Base-by-base conservation (phyloP, 257 asterid genomes). In the Penstemon eatonii region DNA sequence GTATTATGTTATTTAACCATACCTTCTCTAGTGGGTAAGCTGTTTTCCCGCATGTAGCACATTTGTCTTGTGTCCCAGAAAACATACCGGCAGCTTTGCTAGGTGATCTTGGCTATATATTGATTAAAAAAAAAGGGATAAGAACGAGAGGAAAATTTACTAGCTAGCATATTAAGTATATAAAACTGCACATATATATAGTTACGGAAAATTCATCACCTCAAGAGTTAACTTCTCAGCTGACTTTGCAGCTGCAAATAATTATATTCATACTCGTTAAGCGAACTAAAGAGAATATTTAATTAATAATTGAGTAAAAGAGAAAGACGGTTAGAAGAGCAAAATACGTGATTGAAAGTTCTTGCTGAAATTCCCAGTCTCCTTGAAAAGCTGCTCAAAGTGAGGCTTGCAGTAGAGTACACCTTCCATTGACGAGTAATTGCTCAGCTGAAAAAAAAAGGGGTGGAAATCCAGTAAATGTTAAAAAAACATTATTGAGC, bases 11-110 rank as follows among this genome's bases (percentile, higher is more conserved):
- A 6, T 4, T 44, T 40, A 12, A 56, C 3, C 40, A 7, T 86
- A 92, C 98, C 98, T 92, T 92, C 87, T 92, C 98, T 49, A 92
- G 84, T 3, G 98, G 98, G 67, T 92, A 92, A 44, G 96, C 98
- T 33, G 97, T 92, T 84, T 87, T 92, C 52, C 90, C 92, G 67
- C 98, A 92, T 50, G 96, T 86, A 42, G 97, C 96, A 78, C 98
- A 92, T 79, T 92, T 92, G 55, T 92, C 98, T 74, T 84, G 96
- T 15, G 96, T 92, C 71, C 98, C 98, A 18, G 98, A 89, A 78
- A 92, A 92, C 98, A 92, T 92, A 65, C 96, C 76, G 18, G 96
- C 96, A 75, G 95, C 95, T 82, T 86, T 92, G 91, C 98, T 92
- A 9, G 96, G 92, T 39, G 97, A 89, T 69, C 85, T 86, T 45